Evolutionary conservation across 768 basidiomycete genomes (phyloP).

Genomic region (Boletus sp.): DNA sequence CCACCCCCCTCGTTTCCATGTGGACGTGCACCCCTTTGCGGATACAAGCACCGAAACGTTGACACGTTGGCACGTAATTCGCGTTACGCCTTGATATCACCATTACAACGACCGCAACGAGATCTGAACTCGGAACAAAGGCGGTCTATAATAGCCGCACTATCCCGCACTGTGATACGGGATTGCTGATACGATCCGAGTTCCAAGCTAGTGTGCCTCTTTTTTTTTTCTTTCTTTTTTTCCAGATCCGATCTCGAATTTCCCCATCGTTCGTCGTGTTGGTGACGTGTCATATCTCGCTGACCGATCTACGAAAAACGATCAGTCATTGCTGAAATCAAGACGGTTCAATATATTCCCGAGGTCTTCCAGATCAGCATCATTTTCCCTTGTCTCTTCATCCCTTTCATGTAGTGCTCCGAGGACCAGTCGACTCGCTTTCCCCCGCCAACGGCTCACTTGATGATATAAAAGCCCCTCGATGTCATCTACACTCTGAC

Average conservation of each 20-base stretch:
- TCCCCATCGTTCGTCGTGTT: neutral
- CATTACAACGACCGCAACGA: neutral
- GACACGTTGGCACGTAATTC: neutral
- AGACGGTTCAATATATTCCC: neutral
- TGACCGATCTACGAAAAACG: neutral
- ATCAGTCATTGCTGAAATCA: neutral
- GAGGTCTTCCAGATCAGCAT: conserved; percentile 1
- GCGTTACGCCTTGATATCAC: too few relatives aligned
- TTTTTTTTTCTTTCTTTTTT: neutral
- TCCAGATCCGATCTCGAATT: neutral
- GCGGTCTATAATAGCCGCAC: neutral
- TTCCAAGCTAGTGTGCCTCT: neutral
- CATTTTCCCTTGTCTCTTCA: neutral
- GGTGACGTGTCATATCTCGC: neutral
- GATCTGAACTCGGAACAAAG: neutral
- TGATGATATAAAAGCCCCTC: conserved; percentile 41
- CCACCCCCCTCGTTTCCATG: neutral
- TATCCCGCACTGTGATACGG: neutral
- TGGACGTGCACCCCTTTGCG: neutral
- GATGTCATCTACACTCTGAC: conserved; percentile 45
- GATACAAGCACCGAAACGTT: neutral
- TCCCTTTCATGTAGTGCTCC: neutral
- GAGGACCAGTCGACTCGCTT: conserved; percentile 9
- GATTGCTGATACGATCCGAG: neutral
- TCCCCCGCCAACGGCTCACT: conserved; percentile 52